Evolutionary conservation across 805 yeast species (phyloP).

Genomic region (Cyberlindnera samutprakarnensis): DNA sequence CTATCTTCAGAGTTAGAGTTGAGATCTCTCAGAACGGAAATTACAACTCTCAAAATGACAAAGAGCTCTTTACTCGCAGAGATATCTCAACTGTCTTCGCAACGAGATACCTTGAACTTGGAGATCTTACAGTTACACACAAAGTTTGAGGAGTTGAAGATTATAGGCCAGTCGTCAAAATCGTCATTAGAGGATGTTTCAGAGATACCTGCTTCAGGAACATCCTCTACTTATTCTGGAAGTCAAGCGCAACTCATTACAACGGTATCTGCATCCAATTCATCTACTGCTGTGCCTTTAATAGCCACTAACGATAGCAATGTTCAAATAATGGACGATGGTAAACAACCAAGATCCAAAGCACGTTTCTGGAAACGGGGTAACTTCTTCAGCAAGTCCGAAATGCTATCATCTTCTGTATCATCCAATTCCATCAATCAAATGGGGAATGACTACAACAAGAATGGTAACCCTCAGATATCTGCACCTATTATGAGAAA

Average conservation of each 20-base stretch:
- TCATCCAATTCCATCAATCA: constrained; percentile 14
- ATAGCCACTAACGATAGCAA: not conserved
- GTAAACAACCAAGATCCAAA: constrained; percentile 18
- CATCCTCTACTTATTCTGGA: constrained; percentile 4
- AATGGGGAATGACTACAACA: constrained; percentile 12
- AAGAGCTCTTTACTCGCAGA: constrained; percentile 42
- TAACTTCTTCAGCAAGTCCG: constrained; percentile 13
- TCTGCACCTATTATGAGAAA: constrained; percentile 30
- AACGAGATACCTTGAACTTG: constrained; percentile 37
- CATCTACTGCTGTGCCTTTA: not conserved
- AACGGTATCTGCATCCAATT: constrained; percentile 1
- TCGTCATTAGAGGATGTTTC: constrained; percentile 5
- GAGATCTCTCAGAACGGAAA: constrained; percentile 32
- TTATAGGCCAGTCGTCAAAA: constrained; percentile 6
- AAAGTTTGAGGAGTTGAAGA: constrained; percentile 17
- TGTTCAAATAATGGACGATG: constrained; percentile 4
- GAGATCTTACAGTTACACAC: constrained; percentile 25
- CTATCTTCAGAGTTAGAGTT: constrained; percentile 28
- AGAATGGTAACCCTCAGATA: constrained; percentile 20
- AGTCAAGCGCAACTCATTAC: constrained; percentile 4
- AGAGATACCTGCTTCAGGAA: constrained; percentile 2
- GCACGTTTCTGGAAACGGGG: constrained; percentile 27
- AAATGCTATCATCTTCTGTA: constrained; percentile 15
- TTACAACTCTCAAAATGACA: constrained; percentile 33
- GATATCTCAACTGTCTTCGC: constrained; percentile 39